phyloP scores from a whole-genome alignment of 352 stramenopile species.

The Globisporangium okanoganense region DNA sequence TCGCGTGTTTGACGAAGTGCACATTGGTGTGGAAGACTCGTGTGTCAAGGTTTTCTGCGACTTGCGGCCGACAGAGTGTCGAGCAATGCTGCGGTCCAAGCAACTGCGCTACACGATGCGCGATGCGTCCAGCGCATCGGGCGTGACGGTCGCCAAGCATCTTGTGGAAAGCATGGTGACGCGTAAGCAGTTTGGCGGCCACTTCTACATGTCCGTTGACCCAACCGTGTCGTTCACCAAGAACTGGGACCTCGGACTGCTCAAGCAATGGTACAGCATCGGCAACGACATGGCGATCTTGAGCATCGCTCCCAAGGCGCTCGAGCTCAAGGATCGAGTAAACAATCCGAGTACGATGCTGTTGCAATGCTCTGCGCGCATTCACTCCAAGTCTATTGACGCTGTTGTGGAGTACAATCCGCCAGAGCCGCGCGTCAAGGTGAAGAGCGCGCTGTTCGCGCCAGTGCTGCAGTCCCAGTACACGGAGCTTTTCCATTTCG shows the following conservation, averaged over 20 bases:
- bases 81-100: constrained; percentile 36
- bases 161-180: constrained; percentile 66
- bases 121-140: constrained; percentile 55
- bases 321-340: constrained; percentile 36
- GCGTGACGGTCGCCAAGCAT: constrained; percentile 45
- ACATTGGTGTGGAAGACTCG: constrained; percentile 47
- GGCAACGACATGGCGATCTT: constrained; percentile 81
- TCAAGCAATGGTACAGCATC: constrained; percentile 79
- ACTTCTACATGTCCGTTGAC: constrained; percentile 81
- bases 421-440: constrained; percentile 45
- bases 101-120: constrained; percentile 50
- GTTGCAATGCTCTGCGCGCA: constrained; percentile 77
- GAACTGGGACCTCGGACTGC: constrained; percentile 67
- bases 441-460: constrained; percentile 26
- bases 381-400: constrained; percentile 58
- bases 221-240: constrained; percentile 59
- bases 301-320: constrained; percentile 58
- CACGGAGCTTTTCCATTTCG: constrained; percentile 83
- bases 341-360: constrained; percentile 40
- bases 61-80: constrained; percentile 38
- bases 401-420: constrained; percentile 78
- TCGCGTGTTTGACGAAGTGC: constrained; percentile 71
- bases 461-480: constrained; percentile 78
- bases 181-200: constrained; percentile 20
- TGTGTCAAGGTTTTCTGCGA: constrained; percentile 67